Percentiles rank a stretch among this genome's conserved stretches.
These are phyloP conservation scores for Hydnomerulius pinastri DNA, from an alignment of 768 basidiomycete genomes.

Conservation along the genomic window DNA sequence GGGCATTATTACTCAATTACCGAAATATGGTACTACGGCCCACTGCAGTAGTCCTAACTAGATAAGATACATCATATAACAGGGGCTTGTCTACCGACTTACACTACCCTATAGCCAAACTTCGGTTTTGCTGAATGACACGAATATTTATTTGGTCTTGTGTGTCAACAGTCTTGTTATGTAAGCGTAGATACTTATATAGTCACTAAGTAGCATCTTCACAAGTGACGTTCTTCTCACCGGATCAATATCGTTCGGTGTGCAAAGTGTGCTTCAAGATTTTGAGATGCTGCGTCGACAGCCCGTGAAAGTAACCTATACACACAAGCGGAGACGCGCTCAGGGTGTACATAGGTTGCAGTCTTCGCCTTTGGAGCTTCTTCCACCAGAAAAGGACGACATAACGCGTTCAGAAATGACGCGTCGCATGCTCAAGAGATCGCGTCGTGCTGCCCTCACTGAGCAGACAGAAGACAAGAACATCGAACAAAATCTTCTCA, in stretches of 20 bases:
- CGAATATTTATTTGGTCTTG: conserved; percentile 9
- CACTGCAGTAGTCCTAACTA: no score
- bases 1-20: no score
- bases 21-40: no score
- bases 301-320: conserved; percentile 29
- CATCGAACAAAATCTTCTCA: conserved; percentile 5
- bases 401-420: conserved; percentile 43
- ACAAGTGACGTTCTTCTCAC: neutral
- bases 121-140: no score
- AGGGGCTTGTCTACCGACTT: no score
- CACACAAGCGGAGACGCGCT: conserved; percentile 32
- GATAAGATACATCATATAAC: no score
- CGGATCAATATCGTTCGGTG: neutral
- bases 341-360: conserved; percentile 8
- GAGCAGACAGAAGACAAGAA: conserved; percentile 24
- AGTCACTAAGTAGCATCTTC: neutral
- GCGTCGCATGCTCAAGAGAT: conserved; percentile 49
- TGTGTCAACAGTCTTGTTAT: conserved; percentile 17
- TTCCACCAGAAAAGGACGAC: conserved; percentile 30
- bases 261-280: no score
- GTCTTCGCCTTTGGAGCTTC: conserved; percentile 31
- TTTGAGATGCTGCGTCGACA: conserved; percentile 17
- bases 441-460: conserved; percentile 37
- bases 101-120: no score
- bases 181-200: conserved; percentile 12